phyloP scores from a whole-genome alignment of 768 basidiomycete species.

The Boletus tomentosulus region DNA sequence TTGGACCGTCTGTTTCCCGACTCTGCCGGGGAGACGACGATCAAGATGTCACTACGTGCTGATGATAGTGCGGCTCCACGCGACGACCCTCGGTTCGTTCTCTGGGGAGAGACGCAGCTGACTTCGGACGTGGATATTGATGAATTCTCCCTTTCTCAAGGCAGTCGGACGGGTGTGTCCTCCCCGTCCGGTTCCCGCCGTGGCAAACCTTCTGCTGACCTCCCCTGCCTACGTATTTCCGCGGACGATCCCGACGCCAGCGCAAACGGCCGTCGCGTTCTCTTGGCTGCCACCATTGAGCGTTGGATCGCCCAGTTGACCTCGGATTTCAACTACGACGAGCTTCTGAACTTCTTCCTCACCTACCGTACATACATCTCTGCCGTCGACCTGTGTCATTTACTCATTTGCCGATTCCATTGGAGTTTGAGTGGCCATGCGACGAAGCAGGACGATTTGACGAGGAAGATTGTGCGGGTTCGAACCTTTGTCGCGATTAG shows the following conservation, averaged over 20 bases:
- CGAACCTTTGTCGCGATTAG: slow-evolving; percentile 87
- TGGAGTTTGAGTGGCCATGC: slow-evolving; percentile 60
- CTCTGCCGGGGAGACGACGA: slow-evolving; percentile 58
- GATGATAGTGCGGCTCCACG: slow-evolving; percentile 70
- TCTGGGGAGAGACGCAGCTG: slow-evolving; percentile 68
- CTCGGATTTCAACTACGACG: slow-evolving; percentile 80
- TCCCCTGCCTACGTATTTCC: slow-evolving; percentile 27
- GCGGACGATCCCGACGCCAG: slow-evolving; percentile 30
- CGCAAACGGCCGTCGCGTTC: slow-evolving; percentile 33
- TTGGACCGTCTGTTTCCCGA: slow-evolving; percentile 62
- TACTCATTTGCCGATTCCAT: slow-evolving; percentile 84
- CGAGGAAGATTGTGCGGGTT: slow-evolving; percentile 75
- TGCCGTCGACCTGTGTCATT: slow-evolving; percentile 72
- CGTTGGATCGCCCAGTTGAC: slow-evolving; percentile 92
- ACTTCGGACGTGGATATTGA: slow-evolving; percentile 33
- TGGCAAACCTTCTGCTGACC: slow-evolving; percentile 21
- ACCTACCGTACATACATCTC: slow-evolving; percentile 85
- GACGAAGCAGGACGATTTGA: slow-evolving; percentile 56
- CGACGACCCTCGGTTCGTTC: slow-evolving; percentile 87
- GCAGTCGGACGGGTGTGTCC: slow-evolving; percentile 37
- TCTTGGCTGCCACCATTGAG: slow-evolving; percentile 90
- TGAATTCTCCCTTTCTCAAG: slow-evolving; percentile 37
- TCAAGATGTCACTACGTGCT: slow-evolving; percentile 63
- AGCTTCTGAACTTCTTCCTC: slow-evolving; percentile 85
- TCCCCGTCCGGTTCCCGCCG: slow-evolving; percentile 38